phyloP scores from a whole-genome alignment of 2,329 filamentous ascomycete genomes.

The Stagonosporopsis chrysanthemi region DNA sequence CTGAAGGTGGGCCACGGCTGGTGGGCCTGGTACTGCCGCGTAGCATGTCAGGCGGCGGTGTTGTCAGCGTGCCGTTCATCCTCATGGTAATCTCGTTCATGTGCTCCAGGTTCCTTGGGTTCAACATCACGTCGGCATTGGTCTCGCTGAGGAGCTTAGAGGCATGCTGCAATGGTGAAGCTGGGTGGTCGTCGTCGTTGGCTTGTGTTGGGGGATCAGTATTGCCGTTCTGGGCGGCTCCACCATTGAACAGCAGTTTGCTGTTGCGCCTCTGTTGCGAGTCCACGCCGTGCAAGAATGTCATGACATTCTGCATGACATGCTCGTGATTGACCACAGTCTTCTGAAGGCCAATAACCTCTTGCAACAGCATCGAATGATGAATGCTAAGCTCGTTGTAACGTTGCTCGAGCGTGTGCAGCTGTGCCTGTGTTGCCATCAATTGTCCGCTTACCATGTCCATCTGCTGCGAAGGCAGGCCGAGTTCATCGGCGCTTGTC shows the following conservation, averaged over 20 bases:
- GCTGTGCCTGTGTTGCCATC: conserved; percentile 88
- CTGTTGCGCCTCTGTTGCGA: conserved; percentile 69
- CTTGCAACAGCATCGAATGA: conserved; percentile 69
- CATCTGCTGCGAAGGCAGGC: conserved; percentile 84
- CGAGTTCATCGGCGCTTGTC: conserved; percentile 67
- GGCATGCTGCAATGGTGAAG: conserved; percentile 72
- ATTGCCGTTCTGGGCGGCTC: conserved; percentile 53
- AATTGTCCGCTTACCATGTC: conserved; percentile 88
- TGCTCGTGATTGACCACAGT: conserved; percentile 76
- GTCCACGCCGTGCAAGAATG: conserved; percentile 69
- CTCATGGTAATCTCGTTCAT: conserved; percentile 67
- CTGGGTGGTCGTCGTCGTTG: conserved; percentile 67
- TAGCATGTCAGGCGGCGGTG: conserved; percentile 63
- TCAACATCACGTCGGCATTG: conserved; percentile 70
- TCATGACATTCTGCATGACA: conserved; percentile 75
- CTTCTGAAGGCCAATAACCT: conserved; percentile 70
- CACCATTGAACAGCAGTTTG: conserved; percentile 52
- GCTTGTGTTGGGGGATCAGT: conserved; percentile 53
- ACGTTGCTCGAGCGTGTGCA: conserved; percentile 84
- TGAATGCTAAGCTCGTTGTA: conserved; percentile 79
- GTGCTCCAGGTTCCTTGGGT: conserved; percentile 69
- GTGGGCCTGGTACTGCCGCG: conserved; percentile 57
- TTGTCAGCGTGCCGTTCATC: conserved; percentile 63
- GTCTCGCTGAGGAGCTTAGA: conserved; percentile 71
- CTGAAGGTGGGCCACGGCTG: conserved; percentile 55